Evolutionary conservation across 2,329 filamentous ascomycete genomes (phyloP), one percentile per base, ranked within the genome.

Genomic region (Ceratocystis lukuohia): DNA sequence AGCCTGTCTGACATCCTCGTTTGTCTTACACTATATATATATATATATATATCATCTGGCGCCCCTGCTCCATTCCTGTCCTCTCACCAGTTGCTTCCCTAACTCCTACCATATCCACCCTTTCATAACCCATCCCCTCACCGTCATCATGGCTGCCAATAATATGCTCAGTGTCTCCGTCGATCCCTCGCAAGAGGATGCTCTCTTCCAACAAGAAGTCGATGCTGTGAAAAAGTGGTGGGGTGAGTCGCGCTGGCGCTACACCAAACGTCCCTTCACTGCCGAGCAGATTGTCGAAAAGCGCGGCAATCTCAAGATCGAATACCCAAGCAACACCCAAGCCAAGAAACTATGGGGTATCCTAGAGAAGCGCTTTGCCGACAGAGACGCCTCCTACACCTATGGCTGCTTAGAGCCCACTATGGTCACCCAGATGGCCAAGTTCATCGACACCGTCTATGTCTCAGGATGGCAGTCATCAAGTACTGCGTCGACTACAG

Each of bases 391-490:
- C 61, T 95, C 90, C 77, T 96, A 88, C 80, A 99, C 94, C 67
- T 99, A 96, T 75, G 94, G 94, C 73, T 97, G 94, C 78, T 82
- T 99, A 70, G 94, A 99, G 75, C 94, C 94, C 10, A 96, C 96
- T 66, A 96, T 96, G 89, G 84, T 99, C 75, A 97, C 94, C 33
- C 94, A 99, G 77, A 99, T 99, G 94, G 93, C 93, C 72, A 96
- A 97, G 78, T 97, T 95, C 77, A 83, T 99, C 69, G 94, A 99
- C 75, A 99, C 94, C 44, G 90, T 99, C 75, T 99, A 99, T 76
- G 94, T 99, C 69, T 97, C 94, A 65, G 94, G 94, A 70, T 99
- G 94, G 94, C 94, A 99, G 78, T 96, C 90, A 70, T 97, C 93
- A 1, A 96, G 92, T 28, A 99, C 94, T 6, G 94, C 94, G 62